Conservation (phyloP, 1,284 basidiomycete genomes). For the Melampsora larici-populina region DNA sequence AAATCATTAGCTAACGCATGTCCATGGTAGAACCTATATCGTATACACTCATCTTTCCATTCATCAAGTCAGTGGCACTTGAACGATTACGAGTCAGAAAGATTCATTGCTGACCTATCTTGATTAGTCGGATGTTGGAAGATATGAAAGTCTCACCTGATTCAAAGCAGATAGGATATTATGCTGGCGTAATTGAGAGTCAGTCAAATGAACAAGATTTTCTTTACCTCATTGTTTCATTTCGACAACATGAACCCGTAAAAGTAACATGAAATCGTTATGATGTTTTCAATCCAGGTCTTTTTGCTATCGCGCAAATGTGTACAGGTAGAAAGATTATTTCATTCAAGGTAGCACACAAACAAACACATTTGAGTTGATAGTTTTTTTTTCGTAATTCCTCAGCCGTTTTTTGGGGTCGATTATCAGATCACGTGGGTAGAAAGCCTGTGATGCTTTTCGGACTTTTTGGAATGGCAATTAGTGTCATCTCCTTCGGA, state of each 20-base stretch:
- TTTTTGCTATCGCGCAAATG: constrained; percentile 40
- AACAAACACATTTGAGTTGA: background rate
- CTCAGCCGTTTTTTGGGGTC: constrained; percentile 47
- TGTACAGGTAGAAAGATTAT: constrained; percentile 11
- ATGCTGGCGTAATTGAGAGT: constrained; percentile 44
- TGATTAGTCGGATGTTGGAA: constrained; percentile 33
- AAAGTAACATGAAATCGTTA: background rate
- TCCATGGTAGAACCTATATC: constrained; percentile 29
- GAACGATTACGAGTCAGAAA: background rate
- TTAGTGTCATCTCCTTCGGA: constrained; percentile 35
- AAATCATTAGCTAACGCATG: background rate
- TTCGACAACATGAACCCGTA: background rate
- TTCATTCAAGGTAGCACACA: background rate
- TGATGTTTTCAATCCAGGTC: constrained; percentile 5
- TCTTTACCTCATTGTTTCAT: background rate
- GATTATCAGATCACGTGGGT: too few species aligned
- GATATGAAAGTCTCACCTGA: constrained; percentile 37
- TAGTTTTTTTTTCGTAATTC: background rate
- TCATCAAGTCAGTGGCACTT: constrained; percentile 31
- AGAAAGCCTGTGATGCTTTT: constrained; percentile 46
- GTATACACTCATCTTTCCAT: constrained; percentile 42
- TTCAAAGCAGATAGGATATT: constrained; percentile 30
- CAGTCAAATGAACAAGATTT: background rate
- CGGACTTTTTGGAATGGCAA: constrained; percentile 45
- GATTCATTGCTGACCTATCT: background rate